These are phyloP conservation scores for Vitis hybrid DNA, from an alignment of 177 flowering plant genomes.

Conservation along the genomic window DNA sequence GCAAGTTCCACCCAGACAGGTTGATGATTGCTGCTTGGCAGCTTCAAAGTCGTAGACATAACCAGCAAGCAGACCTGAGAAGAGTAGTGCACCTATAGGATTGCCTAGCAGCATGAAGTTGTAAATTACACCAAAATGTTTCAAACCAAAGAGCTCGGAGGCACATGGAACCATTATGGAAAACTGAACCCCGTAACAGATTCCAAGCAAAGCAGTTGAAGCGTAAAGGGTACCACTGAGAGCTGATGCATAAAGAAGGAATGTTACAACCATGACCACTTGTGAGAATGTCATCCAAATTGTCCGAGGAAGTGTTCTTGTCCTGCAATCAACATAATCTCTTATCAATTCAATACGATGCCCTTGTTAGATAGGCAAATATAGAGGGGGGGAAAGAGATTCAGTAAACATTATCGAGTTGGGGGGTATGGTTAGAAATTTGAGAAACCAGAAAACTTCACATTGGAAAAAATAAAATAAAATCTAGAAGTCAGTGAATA, in stretches of 20 bases:
- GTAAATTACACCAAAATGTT: constrained; percentile 57
- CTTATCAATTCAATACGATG: neutral
- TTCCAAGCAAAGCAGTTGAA: constrained; percentile 38
- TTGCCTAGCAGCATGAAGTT: constrained; percentile 60
- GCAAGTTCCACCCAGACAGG: constrained; percentile 54
- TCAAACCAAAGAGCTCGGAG: constrained; percentile 50
- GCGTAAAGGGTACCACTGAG: constrained; percentile 31
- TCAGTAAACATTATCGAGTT: no score
- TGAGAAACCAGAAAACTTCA: no score
- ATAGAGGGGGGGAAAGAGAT: no score
- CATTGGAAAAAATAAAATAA: no score
- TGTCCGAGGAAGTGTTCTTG: constrained; percentile 38
- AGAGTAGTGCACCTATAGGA: constrained; percentile 66
- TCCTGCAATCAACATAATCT: constrained; percentile 25
- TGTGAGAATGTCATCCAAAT: constrained; percentile 43
- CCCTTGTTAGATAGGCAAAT: no score
- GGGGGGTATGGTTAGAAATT: no score
- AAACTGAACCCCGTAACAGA: constrained; percentile 39
- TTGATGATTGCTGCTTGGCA: constrained; percentile 41
- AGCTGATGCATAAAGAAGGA: constrained; percentile 35
- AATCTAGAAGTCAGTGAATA: no score
- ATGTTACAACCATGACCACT: constrained; percentile 36
- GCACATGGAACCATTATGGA: constrained; percentile 37
- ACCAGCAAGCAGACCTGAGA: constrained; percentile 69
- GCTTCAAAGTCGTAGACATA: constrained; percentile 59